These are phyloP conservation scores for Cryptococcus sp. DNA, from an alignment of 1,284 basidiomycete genomes.

Conservation along the genomic window DNA sequence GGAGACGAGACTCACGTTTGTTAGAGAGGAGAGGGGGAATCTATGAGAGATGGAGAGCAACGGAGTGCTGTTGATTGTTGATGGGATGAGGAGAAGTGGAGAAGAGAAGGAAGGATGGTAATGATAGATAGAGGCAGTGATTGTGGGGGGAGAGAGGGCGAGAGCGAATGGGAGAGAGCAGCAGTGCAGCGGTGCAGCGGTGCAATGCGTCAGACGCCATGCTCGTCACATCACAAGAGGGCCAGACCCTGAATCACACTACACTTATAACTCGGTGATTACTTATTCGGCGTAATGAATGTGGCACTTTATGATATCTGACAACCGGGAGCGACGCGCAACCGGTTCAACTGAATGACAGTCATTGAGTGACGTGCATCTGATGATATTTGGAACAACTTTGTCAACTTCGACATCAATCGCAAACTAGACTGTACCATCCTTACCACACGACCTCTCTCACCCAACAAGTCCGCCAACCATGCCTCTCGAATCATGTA, in stretches of 20 bases:
- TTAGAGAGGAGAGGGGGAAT: no score
- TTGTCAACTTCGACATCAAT: not conserved
- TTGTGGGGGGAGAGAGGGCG: constrained; percentile 11
- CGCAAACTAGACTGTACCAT: not conserved
- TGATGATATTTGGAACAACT: no score
- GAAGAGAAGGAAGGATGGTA: constrained; percentile 4
- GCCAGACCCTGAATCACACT: constrained; percentile 7
- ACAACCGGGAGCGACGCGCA: no score
- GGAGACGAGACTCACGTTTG: not conserved
- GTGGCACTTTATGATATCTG: not conserved
- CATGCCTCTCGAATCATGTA: constrained; percentile 92
- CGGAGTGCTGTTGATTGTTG: not conserved
- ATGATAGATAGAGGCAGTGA: constrained; percentile 14
- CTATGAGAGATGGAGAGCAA: not conserved
- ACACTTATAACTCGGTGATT: constrained; percentile 3
- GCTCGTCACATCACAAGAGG: no score
- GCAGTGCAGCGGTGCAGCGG: constrained; percentile 1
- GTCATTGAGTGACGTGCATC: constrained; percentile 5
- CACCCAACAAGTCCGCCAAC: constrained; percentile 42
- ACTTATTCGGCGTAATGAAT: not conserved
- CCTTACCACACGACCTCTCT: not conserved
- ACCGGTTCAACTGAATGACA: constrained; percentile 9
- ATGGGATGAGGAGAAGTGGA: not conserved
- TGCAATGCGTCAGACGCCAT: not conserved
- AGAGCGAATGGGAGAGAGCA: constrained; percentile 13